Base-by-base conservation (phyloP, 2,329 filamentous ascomycete species). In the Rosellinia necatrix region DNA sequence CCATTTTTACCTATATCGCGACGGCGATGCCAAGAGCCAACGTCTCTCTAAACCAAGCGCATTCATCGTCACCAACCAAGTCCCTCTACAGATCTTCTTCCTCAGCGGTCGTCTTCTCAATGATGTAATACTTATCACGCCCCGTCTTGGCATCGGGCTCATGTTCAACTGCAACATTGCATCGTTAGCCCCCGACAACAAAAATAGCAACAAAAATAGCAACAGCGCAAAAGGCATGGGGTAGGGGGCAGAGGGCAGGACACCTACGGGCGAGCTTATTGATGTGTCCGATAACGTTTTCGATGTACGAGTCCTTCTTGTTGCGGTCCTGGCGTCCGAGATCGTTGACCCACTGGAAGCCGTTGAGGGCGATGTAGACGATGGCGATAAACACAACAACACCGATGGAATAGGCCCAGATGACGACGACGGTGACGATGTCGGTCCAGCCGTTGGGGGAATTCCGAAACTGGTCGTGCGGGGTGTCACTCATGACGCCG, bases 371-470 rank as follows among this genome's bases (percentile, higher is more conserved):
- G 71, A 78, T 82, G 76, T 87, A 87, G 60, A 85, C 81, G 65
- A 87, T 84, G 66, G 84, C 84, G 63, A 86, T 82, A 74, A 87
- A 78, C 66, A 87, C 82, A 58, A 81, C 82, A 56, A 87, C 83
- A 70, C 82, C 83, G 59, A 87, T 84, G n/a, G 82, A 85, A 77
- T 85, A 87, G 41, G 76, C 76, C 84, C 85, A 87, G 68, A 87
- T 75, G 60, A 86, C 75, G 53, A 89, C 83, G 24, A 86, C 81
- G 49, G 85, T 87, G 68, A 87, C 82, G 62, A 80, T 75, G 57
- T 76, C 74, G 9, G 77, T 79, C 67, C 70, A 72, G 27, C 77
- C 77, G 56, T 78, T 68, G 24, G 49, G 22, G 27, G 68, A 70
- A 54, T 71, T 66, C 5, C 24, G 52, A 65, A 72, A 76, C n/a